These are phyloP conservation scores for Apostasia ramifera DNA, from an alignment of 106 monocot genomes.

Conservation along the genomic window DNA sequence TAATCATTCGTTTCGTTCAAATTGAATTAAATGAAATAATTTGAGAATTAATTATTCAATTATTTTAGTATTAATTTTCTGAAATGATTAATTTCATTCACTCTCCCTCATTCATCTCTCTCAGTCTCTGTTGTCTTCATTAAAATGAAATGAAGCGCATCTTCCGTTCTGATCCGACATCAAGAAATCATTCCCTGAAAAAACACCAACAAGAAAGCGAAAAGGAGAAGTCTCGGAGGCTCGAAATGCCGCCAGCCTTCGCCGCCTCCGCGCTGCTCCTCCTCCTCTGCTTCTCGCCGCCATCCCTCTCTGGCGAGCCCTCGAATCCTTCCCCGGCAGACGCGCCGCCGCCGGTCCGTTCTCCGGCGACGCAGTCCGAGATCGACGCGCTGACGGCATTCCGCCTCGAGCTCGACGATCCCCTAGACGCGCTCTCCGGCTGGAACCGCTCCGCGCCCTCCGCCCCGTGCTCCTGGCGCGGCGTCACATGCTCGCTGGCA, in stretches of 20 bases:
- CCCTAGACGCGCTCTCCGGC: constrained; percentile 6
- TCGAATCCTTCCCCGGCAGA: too few relatives aligned
- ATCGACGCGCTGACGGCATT: constrained; percentile 5
- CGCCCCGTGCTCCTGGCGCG: constrained; percentile 13
- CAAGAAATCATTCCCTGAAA: too few relatives aligned
- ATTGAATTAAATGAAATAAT: too few relatives aligned
- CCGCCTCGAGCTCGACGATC: constrained; percentile 7
- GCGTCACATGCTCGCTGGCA: constrained; percentile 5
- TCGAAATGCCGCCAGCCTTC: constrained; percentile 2
- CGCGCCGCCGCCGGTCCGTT: not conserved
- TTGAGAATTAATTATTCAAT: too few relatives aligned
- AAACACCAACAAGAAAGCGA: not conserved
- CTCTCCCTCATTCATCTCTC: too few relatives aligned
- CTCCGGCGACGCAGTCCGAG: not conserved
- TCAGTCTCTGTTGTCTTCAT: too few relatives aligned
- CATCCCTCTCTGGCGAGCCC: not conserved
- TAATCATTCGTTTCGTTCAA: too few relatives aligned
- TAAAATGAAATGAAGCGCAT: too few relatives aligned
- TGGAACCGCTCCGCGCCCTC: constrained; percentile 4
- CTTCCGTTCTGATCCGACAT: too few relatives aligned
- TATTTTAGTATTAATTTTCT: too few relatives aligned
- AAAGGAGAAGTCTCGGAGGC: not conserved
- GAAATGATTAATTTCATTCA: too few relatives aligned
- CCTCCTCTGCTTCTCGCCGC: constrained; percentile 4
- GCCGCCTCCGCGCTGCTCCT: not conserved